Evolutionary conservation across 345 rosid genomes (phyloP).

Genomic region (Arabis alpina): DNA sequence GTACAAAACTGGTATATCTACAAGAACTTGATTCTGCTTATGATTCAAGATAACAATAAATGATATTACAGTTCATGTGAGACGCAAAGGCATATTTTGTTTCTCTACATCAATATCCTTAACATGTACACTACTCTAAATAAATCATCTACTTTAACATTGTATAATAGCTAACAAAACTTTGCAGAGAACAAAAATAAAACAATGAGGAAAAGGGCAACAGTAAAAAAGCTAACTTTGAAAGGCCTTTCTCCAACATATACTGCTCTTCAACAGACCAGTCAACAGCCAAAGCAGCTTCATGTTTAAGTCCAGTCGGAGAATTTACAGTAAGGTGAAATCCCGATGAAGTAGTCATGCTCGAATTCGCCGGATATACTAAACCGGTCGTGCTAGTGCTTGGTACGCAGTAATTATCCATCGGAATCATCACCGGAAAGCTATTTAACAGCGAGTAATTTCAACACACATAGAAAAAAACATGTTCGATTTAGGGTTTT

Average conservation of each 20-base stretch:
- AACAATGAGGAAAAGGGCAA: not conserved
- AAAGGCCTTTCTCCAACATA: conserved; percentile 75
- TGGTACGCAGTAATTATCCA: conserved; percentile 42
- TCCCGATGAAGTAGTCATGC: conserved; percentile 36
- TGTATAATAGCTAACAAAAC: conserved; percentile 9
- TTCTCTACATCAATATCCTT: conserved; percentile 7
- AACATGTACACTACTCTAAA: not conserved
- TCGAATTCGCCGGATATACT: conserved; percentile 41
- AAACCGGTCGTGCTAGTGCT: conserved; percentile 38
- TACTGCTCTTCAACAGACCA: conserved; percentile 87
- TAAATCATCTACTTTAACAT: not conserved
- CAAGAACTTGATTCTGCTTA: conserved; percentile 2
- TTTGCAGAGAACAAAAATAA: not conserved
- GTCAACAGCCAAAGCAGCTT: conserved; percentile 71
- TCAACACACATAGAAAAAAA: too few species aligned
- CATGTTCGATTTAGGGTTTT: conserved; percentile 32
- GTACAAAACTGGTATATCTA: conserved; percentile 1
- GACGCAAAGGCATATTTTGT: conserved; percentile 6
- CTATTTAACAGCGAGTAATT: not conserved
- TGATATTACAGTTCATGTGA: conserved; percentile 6
- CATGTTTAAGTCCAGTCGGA: conserved; percentile 44
- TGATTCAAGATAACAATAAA: not conserved
- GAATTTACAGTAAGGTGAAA: conserved; percentile 39
- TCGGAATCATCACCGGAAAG: conserved; percentile 37
- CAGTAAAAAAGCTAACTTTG: conserved; percentile 49